These are phyloP conservation scores for Scedosporium boydii DNA, from an alignment of 2,329 filamentous ascomycete genomes.

Conservation along the genomic window DNA sequence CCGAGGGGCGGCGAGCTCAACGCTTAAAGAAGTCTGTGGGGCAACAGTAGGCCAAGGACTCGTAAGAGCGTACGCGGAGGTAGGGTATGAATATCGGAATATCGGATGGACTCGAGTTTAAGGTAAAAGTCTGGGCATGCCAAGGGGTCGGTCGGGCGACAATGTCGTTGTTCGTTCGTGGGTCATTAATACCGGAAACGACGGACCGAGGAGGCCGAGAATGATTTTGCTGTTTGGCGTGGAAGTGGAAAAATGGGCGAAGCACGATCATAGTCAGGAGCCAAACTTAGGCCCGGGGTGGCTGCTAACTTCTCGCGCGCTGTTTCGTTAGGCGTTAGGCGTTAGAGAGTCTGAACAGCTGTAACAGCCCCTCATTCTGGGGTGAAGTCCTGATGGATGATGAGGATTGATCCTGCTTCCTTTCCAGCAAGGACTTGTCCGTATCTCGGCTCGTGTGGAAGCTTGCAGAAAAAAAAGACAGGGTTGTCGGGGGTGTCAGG, in stretches of 20 bases:
- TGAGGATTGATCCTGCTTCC: neutral
- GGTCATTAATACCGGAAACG: neutral
- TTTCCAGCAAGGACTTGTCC: neutral
- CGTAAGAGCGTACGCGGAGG: neutral
- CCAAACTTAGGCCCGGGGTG: neutral
- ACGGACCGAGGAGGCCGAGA: neutral
- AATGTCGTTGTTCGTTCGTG: neutral
- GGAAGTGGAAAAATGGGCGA: neutral
- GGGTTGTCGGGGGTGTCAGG: neutral
- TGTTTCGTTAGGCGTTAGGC: neutral
- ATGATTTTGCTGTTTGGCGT: neutral
- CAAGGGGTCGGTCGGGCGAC: too few species aligned
- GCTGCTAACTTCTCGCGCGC: neutral
- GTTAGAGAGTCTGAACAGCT: neutral
- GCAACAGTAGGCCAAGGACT: neutral
- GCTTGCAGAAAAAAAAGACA: neutral
- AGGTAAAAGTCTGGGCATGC: too few species aligned
- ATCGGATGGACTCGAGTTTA: neutral
- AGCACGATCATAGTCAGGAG: neutral
- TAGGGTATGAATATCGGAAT: neutral
- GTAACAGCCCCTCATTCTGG: neutral
- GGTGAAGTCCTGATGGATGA: neutral
- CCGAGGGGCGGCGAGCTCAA: neutral
- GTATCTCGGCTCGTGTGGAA: neutral
- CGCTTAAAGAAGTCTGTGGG: neutral